Conservation (phyloP, 2,329 filamentous ascomycete genomes). For the Colletotrichum viniferum region DNA sequence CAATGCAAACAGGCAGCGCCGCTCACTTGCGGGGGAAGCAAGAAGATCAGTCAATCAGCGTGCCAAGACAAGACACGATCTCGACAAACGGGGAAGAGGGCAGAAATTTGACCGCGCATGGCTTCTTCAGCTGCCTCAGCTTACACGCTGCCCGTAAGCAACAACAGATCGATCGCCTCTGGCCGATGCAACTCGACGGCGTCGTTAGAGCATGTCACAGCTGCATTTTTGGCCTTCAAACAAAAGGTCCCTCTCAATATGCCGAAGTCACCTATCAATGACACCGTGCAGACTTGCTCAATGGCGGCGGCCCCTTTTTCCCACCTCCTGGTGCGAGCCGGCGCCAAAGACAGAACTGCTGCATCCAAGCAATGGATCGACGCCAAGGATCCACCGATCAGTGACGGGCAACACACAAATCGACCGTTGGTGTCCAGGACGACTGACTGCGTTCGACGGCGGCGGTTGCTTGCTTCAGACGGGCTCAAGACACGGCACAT, state of each 20-base stretch:
- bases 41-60: background rate
- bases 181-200: background rate
- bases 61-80: background rate
- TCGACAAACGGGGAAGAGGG: background rate
- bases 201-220: background rate
- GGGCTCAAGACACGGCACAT: background rate
- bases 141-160: background rate
- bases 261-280: background rate
- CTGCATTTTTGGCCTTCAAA: background rate
- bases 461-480: background rate
- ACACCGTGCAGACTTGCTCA: background rate
- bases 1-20: background rate
- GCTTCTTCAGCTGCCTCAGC: background rate
- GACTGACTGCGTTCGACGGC: background rate
- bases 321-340: background rate
- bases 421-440: background rate
- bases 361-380: constrained; percentile 6
- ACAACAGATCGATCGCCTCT: background rate
- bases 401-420: background rate
- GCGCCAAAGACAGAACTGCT: background rate
- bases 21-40: background rate
- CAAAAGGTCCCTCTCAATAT: background rate
- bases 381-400: constrained; percentile 8
- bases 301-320: background rate
- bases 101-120: background rate